Evolutionary conservation across 164 flowering plant species (phyloP).

Genomic region (Liquidambar formosana): DNA sequence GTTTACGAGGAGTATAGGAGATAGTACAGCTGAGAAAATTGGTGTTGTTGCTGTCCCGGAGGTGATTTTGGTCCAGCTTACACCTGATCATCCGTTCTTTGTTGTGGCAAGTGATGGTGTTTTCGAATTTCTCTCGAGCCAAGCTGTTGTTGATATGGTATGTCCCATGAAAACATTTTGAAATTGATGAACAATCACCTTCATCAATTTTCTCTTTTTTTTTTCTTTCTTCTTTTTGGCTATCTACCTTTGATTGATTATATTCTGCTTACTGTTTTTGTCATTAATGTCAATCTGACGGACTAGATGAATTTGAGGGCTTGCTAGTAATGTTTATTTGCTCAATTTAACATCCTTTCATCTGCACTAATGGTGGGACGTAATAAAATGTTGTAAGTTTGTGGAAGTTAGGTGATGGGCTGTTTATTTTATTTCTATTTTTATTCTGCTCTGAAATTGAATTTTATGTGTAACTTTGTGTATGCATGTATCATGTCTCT

Average conservation of each 20-base stretch:
- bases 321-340: neutral
- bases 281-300: neutral
- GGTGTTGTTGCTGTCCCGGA: slow-evolving; percentile 94
- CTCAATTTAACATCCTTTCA: neutral
- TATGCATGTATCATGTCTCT: too few relatives aligned
- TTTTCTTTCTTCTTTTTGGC: neutral
- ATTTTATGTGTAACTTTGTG: too few relatives aligned
- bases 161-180: slow-evolving; percentile 1
- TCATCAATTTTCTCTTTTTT: neutral
- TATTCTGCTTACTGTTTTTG: neutral
- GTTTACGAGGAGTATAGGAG: slow-evolving; percentile 93
- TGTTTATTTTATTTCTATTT: too few relatives aligned
- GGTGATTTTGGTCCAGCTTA: slow-evolving; percentile 60
- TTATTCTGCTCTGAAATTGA: too few relatives aligned
- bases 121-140: slow-evolving; percentile 92
- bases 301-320: neutral
- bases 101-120: slow-evolving; percentile 98
- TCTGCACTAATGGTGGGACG: neutral
- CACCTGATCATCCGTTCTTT: slow-evolving; percentile 70
- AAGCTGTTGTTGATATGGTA: slow-evolving; percentile 88
- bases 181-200: neutral
- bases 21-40: slow-evolving; percentile 77
- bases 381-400: neutral
- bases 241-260: neutral
- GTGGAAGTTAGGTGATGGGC: neutral